These are phyloP conservation scores for Aspergillus quadrilineatus DNA, from an alignment of 2,329 filamentous ascomycete genomes.

Conservation along the genomic window DNA sequence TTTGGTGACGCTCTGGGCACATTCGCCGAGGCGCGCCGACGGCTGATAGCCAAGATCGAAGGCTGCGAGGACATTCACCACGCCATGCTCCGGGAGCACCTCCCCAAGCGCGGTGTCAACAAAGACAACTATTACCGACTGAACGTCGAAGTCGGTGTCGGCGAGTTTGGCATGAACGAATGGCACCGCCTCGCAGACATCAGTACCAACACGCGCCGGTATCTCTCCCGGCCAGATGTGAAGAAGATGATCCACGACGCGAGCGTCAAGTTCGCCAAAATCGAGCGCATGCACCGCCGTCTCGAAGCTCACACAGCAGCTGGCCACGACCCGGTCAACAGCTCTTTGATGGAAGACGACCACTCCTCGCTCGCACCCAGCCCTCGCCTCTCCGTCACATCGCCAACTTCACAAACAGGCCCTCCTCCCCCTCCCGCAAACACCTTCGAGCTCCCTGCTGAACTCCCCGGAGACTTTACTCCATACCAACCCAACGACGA, in stretches of 20 bases:
- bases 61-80: slow-evolving; percentile 89
- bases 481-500: slow-evolving; percentile 33
- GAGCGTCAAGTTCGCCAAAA: slow-evolving; percentile 77
- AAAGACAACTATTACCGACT: slow-evolving; percentile 89
- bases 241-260: slow-evolving; percentile 75
- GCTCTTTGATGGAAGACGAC: slow-evolving; percentile 32
- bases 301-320: slow-evolving; percentile 54
- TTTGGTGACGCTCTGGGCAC: slow-evolving; percentile 69
- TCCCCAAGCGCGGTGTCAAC: slow-evolving; percentile 75
- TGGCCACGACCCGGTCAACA: slow-evolving; percentile 24
- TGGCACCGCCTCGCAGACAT: slow-evolving; percentile 94
- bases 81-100: slow-evolving; percentile 75
- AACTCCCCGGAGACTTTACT: slow-evolving; percentile 43
- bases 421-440: slow-evolving; percentile 41
- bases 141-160: slow-evolving; percentile 95
- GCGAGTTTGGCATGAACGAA: slow-evolving; percentile 98
- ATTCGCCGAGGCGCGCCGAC: slow-evolving; percentile 83
- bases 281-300: slow-evolving; percentile 71
- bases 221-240: slow-evolving; percentile 70
- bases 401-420: not conserved
- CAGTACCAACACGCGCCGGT: slow-evolving; percentile 84
- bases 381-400: slow-evolving; percentile 10
- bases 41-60: slow-evolving; percentile 88
- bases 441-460: slow-evolving; percentile 61
- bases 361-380: slow-evolving; percentile 17